A percentile compares a stretch with the other conserved stretches of the same genome.
These are phyloP conservation scores for Mediolabrus comicus DNA, from an alignment of 108 stramenopile genomes.

Conservation along the genomic window DNA sequence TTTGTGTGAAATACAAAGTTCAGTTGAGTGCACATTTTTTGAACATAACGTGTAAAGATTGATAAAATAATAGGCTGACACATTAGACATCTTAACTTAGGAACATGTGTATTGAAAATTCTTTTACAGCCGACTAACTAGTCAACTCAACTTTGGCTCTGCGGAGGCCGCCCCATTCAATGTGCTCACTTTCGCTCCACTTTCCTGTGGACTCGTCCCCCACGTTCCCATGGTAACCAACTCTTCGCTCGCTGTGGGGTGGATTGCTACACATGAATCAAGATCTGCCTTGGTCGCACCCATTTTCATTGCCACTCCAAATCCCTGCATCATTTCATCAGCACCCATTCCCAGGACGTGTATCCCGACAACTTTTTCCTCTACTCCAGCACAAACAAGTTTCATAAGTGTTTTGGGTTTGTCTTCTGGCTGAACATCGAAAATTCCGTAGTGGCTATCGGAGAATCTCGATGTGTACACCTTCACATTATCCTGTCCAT, in stretches of 20 bases:
- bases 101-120: neutral
- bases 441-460: slow-evolving; percentile 89
- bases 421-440: slow-evolving; percentile 79
- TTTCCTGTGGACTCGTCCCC: slow-evolving; percentile 71
- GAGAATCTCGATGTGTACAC: slow-evolving; percentile 89
- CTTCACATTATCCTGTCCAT: slow-evolving; percentile 89
- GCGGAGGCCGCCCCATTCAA: slow-evolving; percentile 64
- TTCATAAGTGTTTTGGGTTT: slow-evolving; percentile 95
- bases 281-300: slow-evolving; percentile 97
- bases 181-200: slow-evolving; percentile 70
- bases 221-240: slow-evolving; percentile 88
- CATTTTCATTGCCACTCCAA: slow-evolving; percentile 90
- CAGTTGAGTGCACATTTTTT: neutral
- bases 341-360: slow-evolving; percentile 93
- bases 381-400: slow-evolving; percentile 79
- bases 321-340: slow-evolving; percentile 97
- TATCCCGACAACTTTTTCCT: slow-evolving; percentile 91
- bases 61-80: neutral
- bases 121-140: slow-evolving; percentile 11
- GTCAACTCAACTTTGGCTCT: slow-evolving; percentile 48
- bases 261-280: slow-evolving; percentile 93
- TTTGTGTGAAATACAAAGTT: neutral
- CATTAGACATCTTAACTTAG: neutral
- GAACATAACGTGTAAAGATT: neutral
- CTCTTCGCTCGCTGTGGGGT: slow-evolving; percentile 93